These are phyloP conservation scores for Porphyra umbilicalis DNA, from an alignment of 31 red algal species.

Conservation along the genomic window DNA sequence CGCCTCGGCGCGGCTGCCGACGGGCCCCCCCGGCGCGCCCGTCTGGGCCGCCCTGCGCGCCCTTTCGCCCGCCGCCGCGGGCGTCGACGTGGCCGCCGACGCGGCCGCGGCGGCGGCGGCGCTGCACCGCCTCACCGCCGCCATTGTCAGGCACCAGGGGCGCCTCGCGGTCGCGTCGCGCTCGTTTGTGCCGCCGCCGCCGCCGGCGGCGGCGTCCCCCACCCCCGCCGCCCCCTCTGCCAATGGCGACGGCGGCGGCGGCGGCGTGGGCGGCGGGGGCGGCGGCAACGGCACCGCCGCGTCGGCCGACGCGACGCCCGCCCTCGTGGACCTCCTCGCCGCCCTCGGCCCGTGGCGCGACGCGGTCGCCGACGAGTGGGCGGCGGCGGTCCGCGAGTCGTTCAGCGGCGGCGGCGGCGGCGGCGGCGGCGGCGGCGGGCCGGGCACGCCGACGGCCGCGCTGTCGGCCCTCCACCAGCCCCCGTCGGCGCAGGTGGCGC, in stretches of 20 bases:
- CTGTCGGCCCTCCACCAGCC: neutral
- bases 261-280: too few relatives aligned
- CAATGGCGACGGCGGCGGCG: too few relatives aligned
- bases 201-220: too few relatives aligned
- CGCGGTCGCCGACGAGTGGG: neutral
- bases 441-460: neutral
- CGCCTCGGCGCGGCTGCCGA: neutral
- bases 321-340: neutral
- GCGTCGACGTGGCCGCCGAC: neutral
- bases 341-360: neutral
- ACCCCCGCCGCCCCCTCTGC: too few relatives aligned
- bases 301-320: neutral
- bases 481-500: neutral
- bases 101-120: neutral
- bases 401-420: neutral
- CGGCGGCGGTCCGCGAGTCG: neutral
- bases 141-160: neutral
- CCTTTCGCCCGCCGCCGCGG: neutral
- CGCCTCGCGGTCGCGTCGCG: neutral
- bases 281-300: neutral
- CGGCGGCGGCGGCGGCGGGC: neutral
- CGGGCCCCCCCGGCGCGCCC: neutral
- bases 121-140: neutral
- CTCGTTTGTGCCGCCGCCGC: too few relatives aligned
- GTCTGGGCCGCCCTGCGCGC: neutral